Base-by-base conservation (phyloP, 257 asterid genomes). In the Hygrophila difformis region DNA sequence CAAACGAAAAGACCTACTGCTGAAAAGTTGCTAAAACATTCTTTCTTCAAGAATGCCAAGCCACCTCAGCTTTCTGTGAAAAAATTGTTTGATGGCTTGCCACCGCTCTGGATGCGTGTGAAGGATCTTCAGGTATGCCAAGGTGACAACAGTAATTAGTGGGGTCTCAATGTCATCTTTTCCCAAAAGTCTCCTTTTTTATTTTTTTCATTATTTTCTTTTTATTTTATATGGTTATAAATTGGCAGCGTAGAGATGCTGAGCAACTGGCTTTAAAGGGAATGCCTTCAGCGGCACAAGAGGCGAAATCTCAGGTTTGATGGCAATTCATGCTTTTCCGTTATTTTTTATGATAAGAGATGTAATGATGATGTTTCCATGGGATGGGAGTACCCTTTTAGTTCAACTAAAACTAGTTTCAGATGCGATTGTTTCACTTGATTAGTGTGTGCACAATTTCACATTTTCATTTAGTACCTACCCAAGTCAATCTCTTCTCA, bases 1-100 rank as follows among this genome's bases (percentile, higher is more conserved):
- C 96, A 80, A 73, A 82, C 87, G 20, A 91, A 91, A 71, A 87
- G 99, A 72, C 99, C 99, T 28, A 80, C 95, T 40, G 96, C 96
- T 20, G 99, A 91, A 53, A 91, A 82, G 63, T 56, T 91, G 78
- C 71, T 86, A 61, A 91, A 80, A 50, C 99, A 91, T 71, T 76
- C 95, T 1, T 91, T 86, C 74, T 91, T 86, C 80, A 91, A 74
- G 81, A 73, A 53, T 64, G 89, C 87, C 19, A 82, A 86, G 79
- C 89, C 96, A 62, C 96, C 99, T n/a, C 89, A 78, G 42, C 87
- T 75, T 69, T 60, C 86, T 34, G 84, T 86, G 50, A 91, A 86
- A 61, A 86, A 80, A 60, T 73, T 86, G 57, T 86, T 82, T 74
- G 84, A 69, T 15, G 79, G 74, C 82, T 68, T 91, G 76, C 99